These are phyloP conservation scores for Beta macrorhiza DNA, from an alignment of 179 eudicot species.

Conservation along the genomic window DNA sequence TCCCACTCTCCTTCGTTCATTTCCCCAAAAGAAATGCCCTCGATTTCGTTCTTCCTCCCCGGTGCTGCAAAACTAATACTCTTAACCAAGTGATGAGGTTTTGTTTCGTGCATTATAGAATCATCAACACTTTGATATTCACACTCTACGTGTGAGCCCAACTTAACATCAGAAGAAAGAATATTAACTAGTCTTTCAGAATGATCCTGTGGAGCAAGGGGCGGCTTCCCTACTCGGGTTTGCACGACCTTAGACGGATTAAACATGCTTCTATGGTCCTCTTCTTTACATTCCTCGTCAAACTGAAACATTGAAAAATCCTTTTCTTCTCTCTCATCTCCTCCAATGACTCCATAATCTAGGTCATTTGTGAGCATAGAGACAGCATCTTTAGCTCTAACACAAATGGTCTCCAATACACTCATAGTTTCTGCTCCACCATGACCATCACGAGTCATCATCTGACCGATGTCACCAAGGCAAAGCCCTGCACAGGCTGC, in stretches of 20 bases:
- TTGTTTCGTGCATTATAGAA: background rate
- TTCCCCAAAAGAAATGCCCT: slow-evolving; percentile 53
- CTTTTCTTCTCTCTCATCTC: slow-evolving; percentile 26
- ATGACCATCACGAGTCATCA: slow-evolving; percentile 79
- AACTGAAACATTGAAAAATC: slow-evolving; percentile 35
- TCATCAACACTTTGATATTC: background rate
- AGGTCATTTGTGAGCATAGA: slow-evolving; percentile 13
- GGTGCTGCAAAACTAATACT: slow-evolving; percentile 56
- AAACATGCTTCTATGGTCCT: slow-evolving; percentile 13
- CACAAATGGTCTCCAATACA: slow-evolving; percentile 60
- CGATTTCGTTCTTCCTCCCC: slow-evolving; percentile 42
- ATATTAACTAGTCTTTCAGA: slow-evolving; percentile 26
- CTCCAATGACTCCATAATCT: slow-evolving; percentile 6
- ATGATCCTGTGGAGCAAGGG: slow-evolving; percentile 37
- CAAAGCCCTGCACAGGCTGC: slow-evolving; percentile 66
- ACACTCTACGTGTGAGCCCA: slow-evolving; percentile 3
- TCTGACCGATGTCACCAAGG: slow-evolving; percentile 83
- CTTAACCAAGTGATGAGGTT: slow-evolving; percentile 35
- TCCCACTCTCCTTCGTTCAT: slow-evolving; percentile 65
- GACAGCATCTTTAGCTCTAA: slow-evolving; percentile 45
- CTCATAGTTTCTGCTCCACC: slow-evolving; percentile 70
- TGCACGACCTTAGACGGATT: slow-evolving; percentile 25
- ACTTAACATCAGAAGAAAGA: slow-evolving; percentile 14
- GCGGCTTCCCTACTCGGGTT: slow-evolving; percentile 37
- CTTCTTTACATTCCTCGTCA: slow-evolving; percentile 41